phyloP scores from a whole-genome alignment of 805 yeast genomes.

The Komagataella populi region DNA sequence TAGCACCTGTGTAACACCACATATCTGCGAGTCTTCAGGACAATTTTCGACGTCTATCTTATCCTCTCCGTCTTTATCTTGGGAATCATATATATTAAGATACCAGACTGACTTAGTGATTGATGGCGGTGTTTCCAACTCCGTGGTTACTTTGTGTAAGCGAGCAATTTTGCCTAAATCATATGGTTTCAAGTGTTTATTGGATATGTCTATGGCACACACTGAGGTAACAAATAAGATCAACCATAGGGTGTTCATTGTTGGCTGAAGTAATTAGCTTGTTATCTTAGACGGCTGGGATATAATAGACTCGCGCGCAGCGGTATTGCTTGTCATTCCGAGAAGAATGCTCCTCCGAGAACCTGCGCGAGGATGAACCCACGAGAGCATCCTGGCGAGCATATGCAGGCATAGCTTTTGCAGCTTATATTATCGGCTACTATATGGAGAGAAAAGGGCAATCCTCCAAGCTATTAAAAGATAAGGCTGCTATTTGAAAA shows the following conservation, averaged over 20 bases:
- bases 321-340: not conserved
- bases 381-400: not conserved
- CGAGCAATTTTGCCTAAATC: conserved; percentile 37
- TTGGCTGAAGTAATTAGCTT: not conserved
- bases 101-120: conserved; percentile 49
- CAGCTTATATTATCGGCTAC: too few relatives aligned
- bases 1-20: conserved; percentile 53
- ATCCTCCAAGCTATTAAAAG: too few relatives aligned
- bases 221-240: not conserved
- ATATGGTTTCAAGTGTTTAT: conserved; percentile 20
- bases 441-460: too few relatives aligned
- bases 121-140: conserved; percentile 70
- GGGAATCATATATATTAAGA: conserved; percentile 53
- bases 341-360: not conserved
- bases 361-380: not conserved
- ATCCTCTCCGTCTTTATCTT: conserved; percentile 17
- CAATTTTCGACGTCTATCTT: conserved; percentile 33
- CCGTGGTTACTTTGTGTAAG: conserved; percentile 23
- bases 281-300: not conserved
- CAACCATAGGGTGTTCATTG: not conserved
- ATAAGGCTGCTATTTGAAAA: too few relatives aligned
- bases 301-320: not conserved
- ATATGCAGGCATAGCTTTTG: too few relatives aligned
- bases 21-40: conserved; percentile 58
- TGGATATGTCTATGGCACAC: conserved; percentile 12